These are phyloP conservation scores for Aspergillus sp. DNA, from an alignment of 2,329 filamentous ascomycete genomes.

Conservation along the genomic window DNA sequence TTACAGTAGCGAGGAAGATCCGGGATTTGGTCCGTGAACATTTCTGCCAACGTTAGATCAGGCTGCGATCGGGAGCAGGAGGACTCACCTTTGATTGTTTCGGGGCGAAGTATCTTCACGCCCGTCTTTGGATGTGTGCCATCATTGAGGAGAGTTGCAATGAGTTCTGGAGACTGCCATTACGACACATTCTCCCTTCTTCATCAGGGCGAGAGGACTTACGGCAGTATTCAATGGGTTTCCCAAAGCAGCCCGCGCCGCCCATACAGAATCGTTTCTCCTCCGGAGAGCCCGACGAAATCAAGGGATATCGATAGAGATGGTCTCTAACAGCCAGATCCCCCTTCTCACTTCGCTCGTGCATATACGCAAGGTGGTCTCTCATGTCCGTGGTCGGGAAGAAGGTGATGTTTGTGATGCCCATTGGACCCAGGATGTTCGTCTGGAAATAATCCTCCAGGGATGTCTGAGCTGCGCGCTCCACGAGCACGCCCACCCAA, in stretches of 20 bases:
- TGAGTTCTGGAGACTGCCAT: conserved; percentile 44
- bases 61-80: not conserved
- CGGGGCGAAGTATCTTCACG: conserved; percentile 40
- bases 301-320: not conserved
- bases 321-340: not conserved
- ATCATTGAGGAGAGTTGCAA: conserved; percentile 60
- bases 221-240: conserved; percentile 61
- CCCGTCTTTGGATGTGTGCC: conserved; percentile 58
- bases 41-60: conserved; percentile 29
- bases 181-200: not conserved
- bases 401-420: conserved; percentile 23
- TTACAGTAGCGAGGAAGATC: conserved; percentile 55
- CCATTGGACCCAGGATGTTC: conserved; percentile 50
- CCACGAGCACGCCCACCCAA: conserved; percentile 54
- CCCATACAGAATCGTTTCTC: conserved; percentile 55
- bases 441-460: conserved; percentile 53
- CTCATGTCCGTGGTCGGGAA: not conserved
- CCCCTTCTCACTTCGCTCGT: not conserved
- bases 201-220: conserved; percentile 23
- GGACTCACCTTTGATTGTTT: conserved; percentile 48
- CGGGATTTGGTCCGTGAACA: conserved; percentile 63
- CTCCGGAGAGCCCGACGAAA: conserved; percentile 38
- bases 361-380: not conserved
- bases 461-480: conserved; percentile 44
- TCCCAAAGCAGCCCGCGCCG: conserved; percentile 62